Base-by-base conservation (phyloP, 2,329 filamentous ascomycete genomes). In the Sarocladium strictum region DNA sequence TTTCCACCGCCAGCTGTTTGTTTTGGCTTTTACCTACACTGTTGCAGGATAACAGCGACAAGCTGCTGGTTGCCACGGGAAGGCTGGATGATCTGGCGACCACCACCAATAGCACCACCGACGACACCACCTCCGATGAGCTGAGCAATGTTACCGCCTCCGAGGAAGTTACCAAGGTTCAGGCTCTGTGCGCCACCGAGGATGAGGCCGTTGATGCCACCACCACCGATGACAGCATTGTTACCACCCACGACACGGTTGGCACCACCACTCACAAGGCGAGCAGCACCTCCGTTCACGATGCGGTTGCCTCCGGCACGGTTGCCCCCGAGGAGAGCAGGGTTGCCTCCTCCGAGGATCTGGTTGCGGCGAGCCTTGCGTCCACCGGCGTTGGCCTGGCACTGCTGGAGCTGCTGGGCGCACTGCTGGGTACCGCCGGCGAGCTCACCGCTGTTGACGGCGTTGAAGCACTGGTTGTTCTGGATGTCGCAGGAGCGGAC, bases 401-500 rank as follows among this genome's bases (percentile, higher is more conserved):
- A 53, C 50, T 53, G 9, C 6, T 23, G 21, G 50, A 53, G 50
- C 50, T 53, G 50, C 32, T 53, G 32, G 5, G 32, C 3, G 50
- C 50, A 53, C 32, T 38, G 32, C 12, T n/a, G 5, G 35, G 50
- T 53, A 27, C 35, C 50, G 12, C 35, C 50, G 35, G 32, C 50
- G 29, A 53, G 32, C 21, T 53, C 32, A 40, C 80, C 79, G 14
- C 68, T 61, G 70, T 77, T 77, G 65, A 69, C 74, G 15, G 72
- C 74, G 60, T 72, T 72, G 58, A 74, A 67, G 67, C 75, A 77
- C 26, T 69, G 68, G 65, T 77, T 77, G 67, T 77, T 70, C 67
- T 77, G 75, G 50, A 76, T 67, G 56, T 73, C 70, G 63, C 75
- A 77, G 11, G 73, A 75, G 35, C 75, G 73, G 67, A 73, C 69